Percentiles rank a stretch among this genome's conserved stretches.
phyloP scores from a whole-genome alignment of 2,329 filamentous ascomycete species.

The Colletotrichum navitas region DNA sequence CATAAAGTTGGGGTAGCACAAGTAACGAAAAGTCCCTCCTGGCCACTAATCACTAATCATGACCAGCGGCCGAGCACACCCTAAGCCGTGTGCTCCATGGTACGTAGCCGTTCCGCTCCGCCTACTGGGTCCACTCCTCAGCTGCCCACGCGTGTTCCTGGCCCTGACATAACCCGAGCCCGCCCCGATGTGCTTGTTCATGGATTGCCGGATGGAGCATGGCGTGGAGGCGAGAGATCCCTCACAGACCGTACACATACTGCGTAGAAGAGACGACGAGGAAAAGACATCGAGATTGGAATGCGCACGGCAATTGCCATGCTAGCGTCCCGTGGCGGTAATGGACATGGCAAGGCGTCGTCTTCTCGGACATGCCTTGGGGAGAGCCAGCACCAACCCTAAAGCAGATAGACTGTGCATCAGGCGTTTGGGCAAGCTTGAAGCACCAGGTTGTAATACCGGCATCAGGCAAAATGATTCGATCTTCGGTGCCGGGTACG shows the following conservation, averaged over 20 bases:
- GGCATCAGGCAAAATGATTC: neutral
- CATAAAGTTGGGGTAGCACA: too few relatives aligned
- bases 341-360: neutral
- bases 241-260: neutral
- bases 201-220: slow-evolving; percentile 11
- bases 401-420: neutral
- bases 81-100: neutral
- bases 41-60: too few relatives aligned
- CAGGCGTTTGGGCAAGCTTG: neutral
- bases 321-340: neutral
- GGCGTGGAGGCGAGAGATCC: neutral
- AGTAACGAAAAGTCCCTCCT: too few relatives aligned
- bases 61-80: too few relatives aligned
- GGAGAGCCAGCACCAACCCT: neutral
- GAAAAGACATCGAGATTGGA: slow-evolving; percentile 12
- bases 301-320: slow-evolving; percentile 10
- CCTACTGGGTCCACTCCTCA: neutral
- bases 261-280: neutral
- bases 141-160: neutral
- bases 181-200: neutral
- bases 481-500: slow-evolving; percentile 2
- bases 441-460: neutral
- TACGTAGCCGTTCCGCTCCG: neutral
- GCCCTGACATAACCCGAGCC: neutral
- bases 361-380: slow-evolving; percentile 5